Evolutionary conservation across 441 rosid genomes (phyloP).

Genomic region (Kokia cookei): DNA sequence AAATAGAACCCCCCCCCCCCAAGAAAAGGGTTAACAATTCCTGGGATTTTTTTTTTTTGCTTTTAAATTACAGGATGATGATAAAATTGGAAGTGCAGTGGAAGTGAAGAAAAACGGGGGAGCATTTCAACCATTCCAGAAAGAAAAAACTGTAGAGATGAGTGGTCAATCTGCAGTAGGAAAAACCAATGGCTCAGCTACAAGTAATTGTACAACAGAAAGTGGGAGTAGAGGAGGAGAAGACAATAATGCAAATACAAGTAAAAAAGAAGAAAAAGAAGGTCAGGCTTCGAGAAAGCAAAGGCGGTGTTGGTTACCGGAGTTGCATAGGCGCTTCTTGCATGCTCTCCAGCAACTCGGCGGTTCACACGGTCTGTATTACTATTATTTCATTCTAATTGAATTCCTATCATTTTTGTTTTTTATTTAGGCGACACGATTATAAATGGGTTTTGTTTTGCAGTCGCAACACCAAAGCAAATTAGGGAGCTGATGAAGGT

Average conservation of each 20-base stretch:
- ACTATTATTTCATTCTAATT: neutral
- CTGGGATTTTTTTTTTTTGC: neutral
- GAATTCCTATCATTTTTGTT: neutral
- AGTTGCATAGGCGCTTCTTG: conserved; percentile 69
- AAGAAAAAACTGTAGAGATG: conserved; percentile 35
- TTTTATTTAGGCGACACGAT: neutral
- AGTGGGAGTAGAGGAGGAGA: conserved; percentile 3
- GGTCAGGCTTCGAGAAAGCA: conserved; percentile 36
- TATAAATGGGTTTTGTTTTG: conserved; percentile 1
- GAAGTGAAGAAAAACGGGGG: conserved; percentile 73
- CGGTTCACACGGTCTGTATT: conserved; percentile 64
- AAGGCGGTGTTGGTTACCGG: conserved; percentile 90
- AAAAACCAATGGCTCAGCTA: conserved; percentile 24
- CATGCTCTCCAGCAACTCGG: conserved; percentile 86
- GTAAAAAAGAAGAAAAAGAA: conserved; percentile 29
- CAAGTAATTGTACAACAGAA: conserved; percentile 34
- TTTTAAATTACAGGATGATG: conserved; percentile 27
- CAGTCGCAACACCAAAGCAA: conserved; percentile 95
- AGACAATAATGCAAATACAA: conserved; percentile 23
- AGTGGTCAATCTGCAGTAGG: conserved; percentile 12
- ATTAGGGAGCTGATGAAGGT: conserved; percentile 94
- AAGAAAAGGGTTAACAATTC: neutral
- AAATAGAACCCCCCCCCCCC: neutral
- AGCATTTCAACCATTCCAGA: conserved; percentile 60
- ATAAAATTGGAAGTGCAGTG: conserved; percentile 38